Base-by-base conservation (phyloP, 305 asterid species). In the Ilex paraguariensis region DNA sequence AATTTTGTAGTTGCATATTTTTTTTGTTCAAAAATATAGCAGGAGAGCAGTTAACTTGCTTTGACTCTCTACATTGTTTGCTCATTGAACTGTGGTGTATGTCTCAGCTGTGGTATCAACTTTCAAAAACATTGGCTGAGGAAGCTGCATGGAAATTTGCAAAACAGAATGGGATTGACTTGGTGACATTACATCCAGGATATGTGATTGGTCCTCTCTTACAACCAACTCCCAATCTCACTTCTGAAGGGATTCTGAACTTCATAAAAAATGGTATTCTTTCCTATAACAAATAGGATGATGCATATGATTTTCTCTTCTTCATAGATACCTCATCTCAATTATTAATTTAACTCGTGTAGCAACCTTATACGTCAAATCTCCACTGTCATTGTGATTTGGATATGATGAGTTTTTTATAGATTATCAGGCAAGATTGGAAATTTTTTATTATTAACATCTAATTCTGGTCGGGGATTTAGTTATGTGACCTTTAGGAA, bases 61-160 rank as follows among this genome's bases (percentile, higher is more conserved):
- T 46, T 46, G 28, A 21, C 28, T 21, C 28, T 13, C 14, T 46
- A 8, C 10, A 46, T 46, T 46, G 51, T 46, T 10, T 13, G 14
- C 14, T 46, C 10, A 46, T 13, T 8, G 14, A 46, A 13, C 10
- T 46, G 10, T 46, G 10, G 51, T 46, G 14, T 45, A 21, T 21
- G 28, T 46, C 14, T 46, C 67, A 87, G 96, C 59, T 64, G 6
- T 84, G 87, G 87, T 88, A 88, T 81, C 56, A 70, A 5, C 81
- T 86, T 46, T 73, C 86, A 6, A 87, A 87, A 64, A 72, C 79
- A 0, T 68, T 87, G 63, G 95, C 92, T 5, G 92, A 87, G 77
- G 66, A 65, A 55, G 86, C 83, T 31, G 79, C 87, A 2, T 66
- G 83, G 84, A 58, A 75, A 46, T 81, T 78, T 49, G 73, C 69